phyloP scores from a whole-genome alignment of 352 stramenopile species.

The Pythium coloratum region DNA sequence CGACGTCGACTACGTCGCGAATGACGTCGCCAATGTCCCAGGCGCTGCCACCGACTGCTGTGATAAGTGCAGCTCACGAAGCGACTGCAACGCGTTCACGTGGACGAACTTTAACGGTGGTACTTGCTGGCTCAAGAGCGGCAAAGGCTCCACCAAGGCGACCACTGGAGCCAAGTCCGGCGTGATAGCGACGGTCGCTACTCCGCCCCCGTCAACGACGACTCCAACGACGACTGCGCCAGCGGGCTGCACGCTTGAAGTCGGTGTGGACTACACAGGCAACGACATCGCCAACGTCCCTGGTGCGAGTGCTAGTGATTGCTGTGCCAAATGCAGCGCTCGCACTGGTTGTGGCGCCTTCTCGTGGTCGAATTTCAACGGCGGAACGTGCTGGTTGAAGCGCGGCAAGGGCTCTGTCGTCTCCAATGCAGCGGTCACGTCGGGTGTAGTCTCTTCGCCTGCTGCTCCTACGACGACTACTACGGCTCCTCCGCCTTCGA shows the following conservation, averaged over 20 bases:
- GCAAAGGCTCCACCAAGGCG: not conserved
- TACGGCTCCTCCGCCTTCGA: no score
- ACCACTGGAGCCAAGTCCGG: not conserved
- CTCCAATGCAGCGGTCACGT: not conserved
- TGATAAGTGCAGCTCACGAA: not conserved
- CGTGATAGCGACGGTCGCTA: not conserved
- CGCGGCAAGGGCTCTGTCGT: slow-evolving; percentile 16
- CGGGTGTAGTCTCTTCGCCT: not conserved
- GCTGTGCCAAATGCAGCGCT: not conserved
- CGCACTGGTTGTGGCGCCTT: slow-evolving; percentile 4
- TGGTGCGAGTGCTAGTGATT: not conserved
- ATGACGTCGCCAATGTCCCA: slow-evolving; percentile 26
- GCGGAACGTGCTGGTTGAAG: slow-evolving; percentile 64
- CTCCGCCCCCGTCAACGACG: no score
- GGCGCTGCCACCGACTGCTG: not conserved
- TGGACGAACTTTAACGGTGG: slow-evolving; percentile 47
- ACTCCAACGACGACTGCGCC: no score
- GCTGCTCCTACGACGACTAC: no score
- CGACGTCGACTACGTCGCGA: slow-evolving; percentile 31
- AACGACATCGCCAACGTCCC: not conserved
- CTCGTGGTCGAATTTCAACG: slow-evolving; percentile 46
- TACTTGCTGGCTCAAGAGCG: no score
- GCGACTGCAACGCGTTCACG: slow-evolving; percentile 16
- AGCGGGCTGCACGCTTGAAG: not conserved
- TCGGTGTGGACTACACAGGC: not conserved